These are phyloP conservation scores for Malus hybrid DNA, from an alignment of 331 rosid species.

Conservation along the genomic window DNA sequence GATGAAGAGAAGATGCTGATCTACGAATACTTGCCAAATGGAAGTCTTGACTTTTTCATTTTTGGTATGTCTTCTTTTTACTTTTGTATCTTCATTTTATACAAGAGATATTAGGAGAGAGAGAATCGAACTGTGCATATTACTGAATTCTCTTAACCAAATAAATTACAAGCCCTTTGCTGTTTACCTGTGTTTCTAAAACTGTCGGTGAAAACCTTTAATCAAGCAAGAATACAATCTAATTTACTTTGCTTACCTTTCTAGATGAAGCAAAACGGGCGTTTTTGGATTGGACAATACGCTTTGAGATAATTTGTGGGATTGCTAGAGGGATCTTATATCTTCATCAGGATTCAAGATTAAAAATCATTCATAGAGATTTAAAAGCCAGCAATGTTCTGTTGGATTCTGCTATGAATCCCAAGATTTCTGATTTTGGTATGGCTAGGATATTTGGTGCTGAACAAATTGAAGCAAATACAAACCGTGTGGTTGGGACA, in stretches of 20 bases:
- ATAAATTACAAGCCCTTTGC: no score
- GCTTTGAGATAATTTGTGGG: constrained; percentile 48
- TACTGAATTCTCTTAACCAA: no score
- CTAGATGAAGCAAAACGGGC: constrained; percentile 31
- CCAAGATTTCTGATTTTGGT: constrained; percentile 74
- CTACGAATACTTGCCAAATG: constrained; percentile 66
- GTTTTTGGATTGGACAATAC: constrained; percentile 35
- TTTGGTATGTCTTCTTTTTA: constrained; percentile 30
- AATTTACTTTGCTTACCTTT: background rate
- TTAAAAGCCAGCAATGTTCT: constrained; percentile 56
- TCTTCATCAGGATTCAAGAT: constrained; percentile 63
- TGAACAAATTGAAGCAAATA: constrained; percentile 54
- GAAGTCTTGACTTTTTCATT: constrained; percentile 52
- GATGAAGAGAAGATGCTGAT: constrained; percentile 54
- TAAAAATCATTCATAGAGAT: constrained; percentile 58
- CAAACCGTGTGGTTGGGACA: constrained; percentile 55
- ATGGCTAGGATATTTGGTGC: constrained; percentile 62
- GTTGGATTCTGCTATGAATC: constrained; percentile 45
- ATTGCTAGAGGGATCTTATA: constrained; percentile 55
- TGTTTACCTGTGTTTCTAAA: background rate
- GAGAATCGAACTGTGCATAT: no score
- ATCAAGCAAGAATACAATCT: background rate
- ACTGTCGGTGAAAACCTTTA: background rate
- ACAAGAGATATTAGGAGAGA: no score
- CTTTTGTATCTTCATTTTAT: no score